Base-by-base conservation (phyloP, 177 flowering plant genomes). In the Vitis hybrid region DNA sequence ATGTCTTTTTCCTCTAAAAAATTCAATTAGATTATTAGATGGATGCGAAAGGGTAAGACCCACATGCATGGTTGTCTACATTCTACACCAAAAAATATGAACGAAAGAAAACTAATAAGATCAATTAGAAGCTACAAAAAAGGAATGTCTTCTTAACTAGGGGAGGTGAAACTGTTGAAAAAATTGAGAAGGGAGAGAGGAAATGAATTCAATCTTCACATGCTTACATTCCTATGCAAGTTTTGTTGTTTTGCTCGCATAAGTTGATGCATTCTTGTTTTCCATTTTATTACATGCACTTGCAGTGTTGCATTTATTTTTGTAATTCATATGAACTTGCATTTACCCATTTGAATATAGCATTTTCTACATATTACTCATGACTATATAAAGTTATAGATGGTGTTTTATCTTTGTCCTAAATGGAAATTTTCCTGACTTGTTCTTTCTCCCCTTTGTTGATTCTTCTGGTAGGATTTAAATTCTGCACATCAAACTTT, bases 401-500 rank as follows among this genome's bases (percentile, higher is more conserved):
- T 50, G 11, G 13, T 8, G 19, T 2, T 19, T 32, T 51, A 50
- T 52, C 40, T 65, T 52, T 1, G 2, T 32, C 15, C 9, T 32
- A 27, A 52, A 3, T 6, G 13, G 18, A 21, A 12, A 61, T 55
- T 19, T 32, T 48, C 15, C 46, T 15, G 6, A 10, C 50, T 67
- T 64, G 13, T 46, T 14, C 24, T 70, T 54, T 6, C 24, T 18
- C 14, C 46, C 9, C 30, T 8, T 58, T 58, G 12, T 61, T 74
- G 51, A 54, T 56, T 55, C 60, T 13, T 56, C 5, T 71, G 71
- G 65, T 72, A 96, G 99, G 99, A 93, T 66, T 77, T 96, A 70
- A 93, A 91, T 85, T 74, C 86, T 71, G 99, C 99, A 30, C 90
- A 96, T 80, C 98, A 96, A 78, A 90, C 91, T 81, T 89, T 88